Evolutionary conservation across 352 stramenopile species (phyloP).

Genomic region (Pythium oligandrum): DNA sequence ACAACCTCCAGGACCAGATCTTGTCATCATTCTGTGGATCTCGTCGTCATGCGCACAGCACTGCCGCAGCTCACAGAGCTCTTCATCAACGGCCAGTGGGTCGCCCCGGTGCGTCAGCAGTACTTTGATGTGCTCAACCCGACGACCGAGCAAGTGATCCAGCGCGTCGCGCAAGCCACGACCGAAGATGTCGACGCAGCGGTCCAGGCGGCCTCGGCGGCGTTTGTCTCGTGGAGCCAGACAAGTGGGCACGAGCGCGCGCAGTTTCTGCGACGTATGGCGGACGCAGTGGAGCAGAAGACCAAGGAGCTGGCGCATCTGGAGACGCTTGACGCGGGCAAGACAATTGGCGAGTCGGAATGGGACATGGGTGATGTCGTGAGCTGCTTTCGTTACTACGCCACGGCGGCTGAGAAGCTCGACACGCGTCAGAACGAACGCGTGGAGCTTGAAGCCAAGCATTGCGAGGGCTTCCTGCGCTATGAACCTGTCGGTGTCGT

Average conservation of each 20-base stretch:
- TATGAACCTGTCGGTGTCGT: conserved; percentile 72
- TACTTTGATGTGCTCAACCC: conserved; percentile 64
- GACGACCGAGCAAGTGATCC: conserved; percentile 42
- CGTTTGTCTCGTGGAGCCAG: conserved; percentile 40
- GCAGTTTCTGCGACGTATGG: conserved; percentile 46
- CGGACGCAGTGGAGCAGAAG: conserved; percentile 29
- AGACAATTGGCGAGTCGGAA: conserved; percentile 48
- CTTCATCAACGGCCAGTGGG: conserved; percentile 60
- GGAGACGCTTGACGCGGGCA: conserved; percentile 69
- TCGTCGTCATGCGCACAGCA: not conserved
- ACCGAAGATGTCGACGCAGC: conserved; percentile 41
- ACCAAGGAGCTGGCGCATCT: conserved; percentile 37
- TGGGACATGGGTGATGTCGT: conserved; percentile 73
- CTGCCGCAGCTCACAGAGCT: conserved; percentile 45
- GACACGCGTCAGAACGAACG: conserved; percentile 48
- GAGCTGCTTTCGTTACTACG: conserved; percentile 62
- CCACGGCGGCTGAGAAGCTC: conserved; percentile 36
- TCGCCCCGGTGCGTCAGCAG: conserved; percentile 29
- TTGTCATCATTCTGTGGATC: too few relatives aligned
- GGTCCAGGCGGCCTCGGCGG: conserved; percentile 36
- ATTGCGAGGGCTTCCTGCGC: conserved; percentile 40
- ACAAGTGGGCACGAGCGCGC: conserved; percentile 44
- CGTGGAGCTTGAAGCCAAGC: conserved; percentile 35
- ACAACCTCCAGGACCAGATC: too few relatives aligned
- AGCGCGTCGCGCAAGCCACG: conserved; percentile 39